Evolutionary conservation across 345 rosid genomes (phyloP).

Genomic region (Eucalyptus melliodora): DNA sequence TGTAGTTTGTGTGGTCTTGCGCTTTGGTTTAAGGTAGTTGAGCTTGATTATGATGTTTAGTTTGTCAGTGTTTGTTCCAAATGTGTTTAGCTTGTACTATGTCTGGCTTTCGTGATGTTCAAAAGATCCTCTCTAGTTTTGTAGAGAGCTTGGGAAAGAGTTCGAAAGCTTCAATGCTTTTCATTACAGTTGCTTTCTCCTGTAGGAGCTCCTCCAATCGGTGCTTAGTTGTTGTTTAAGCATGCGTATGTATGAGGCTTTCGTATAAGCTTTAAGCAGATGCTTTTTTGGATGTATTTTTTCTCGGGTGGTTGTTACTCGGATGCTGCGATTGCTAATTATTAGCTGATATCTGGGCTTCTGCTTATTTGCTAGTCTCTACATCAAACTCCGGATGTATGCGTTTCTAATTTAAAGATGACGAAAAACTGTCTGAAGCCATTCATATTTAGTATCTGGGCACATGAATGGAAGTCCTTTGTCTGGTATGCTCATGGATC

Average conservation of each 20-base stretch:
- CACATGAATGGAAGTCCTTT: too few species aligned
- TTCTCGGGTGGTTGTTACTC: not conserved
- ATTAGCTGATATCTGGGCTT: not conserved
- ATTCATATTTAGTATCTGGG: too few species aligned
- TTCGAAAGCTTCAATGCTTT: not conserved
- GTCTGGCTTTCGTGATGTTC: not conserved
- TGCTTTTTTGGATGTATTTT: not conserved
- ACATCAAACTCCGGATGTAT: not conserved
- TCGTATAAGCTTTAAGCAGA: not conserved
- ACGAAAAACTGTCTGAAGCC: not conserved
- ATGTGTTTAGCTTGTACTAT: not conserved
- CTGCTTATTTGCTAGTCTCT: not conserved
- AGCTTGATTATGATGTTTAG: not conserved
- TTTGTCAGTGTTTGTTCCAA: not conserved
- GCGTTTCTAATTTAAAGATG: accelerated
- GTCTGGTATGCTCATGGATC: not conserved
- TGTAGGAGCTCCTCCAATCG: not conserved
- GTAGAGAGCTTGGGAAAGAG: not conserved
- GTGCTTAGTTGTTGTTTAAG: not conserved
- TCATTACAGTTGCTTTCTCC: not conserved
- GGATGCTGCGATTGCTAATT: not conserved
- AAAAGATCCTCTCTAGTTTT: accelerated
- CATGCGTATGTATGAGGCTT: not conserved
- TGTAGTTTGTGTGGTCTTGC: accelerated
- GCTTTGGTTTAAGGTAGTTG: not conserved